phyloP scores from a whole-genome alignment of 2,329 filamentous ascomycete species.

The Plenodomus tracheiphilus region DNA sequence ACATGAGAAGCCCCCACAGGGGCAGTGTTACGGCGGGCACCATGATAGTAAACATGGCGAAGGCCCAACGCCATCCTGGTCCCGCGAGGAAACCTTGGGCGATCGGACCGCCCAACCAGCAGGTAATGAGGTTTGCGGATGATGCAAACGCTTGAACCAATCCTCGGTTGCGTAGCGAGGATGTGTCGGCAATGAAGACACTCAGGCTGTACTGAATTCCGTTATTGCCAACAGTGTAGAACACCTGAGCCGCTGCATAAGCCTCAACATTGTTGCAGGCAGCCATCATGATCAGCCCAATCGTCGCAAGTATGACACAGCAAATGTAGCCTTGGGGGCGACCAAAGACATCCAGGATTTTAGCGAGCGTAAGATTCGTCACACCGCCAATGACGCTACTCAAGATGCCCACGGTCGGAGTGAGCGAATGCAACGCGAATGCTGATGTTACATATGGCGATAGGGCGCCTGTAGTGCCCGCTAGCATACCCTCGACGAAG shows the following conservation, averaged over 20 bases:
- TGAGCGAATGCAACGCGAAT: slow-evolving; percentile 36
- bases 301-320: slow-evolving; percentile 20
- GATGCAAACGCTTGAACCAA: slow-evolving; percentile 58
- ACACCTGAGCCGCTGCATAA: slow-evolving; percentile 66
- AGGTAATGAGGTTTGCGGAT: slow-evolving; percentile 21
- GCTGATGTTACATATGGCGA: slow-evolving; percentile 42
- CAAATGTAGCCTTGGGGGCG: slow-evolving; percentile 39
- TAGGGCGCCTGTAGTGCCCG: slow-evolving; percentile 43
- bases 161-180: slow-evolving; percentile 62
- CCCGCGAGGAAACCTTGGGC: slow-evolving; percentile 47
- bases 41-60: slow-evolving; percentile 66
- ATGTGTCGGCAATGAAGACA: slow-evolving; percentile 57
- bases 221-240: slow-evolving; percentile 50
- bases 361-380: slow-evolving; percentile 41
- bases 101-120: slow-evolving; percentile 19
- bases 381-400: slow-evolving; percentile 40
- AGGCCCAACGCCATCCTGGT: slow-evolving; percentile 66
- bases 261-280: slow-evolving; percentile 60
- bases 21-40: slow-evolving; percentile 64
- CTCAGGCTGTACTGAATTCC: slow-evolving; percentile 19
- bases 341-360: slow-evolving; percentile 44
- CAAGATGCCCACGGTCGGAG: slow-evolving; percentile 37
- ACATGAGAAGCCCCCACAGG: slow-evolving; percentile 58
- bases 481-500: slow-evolving; percentile 51
- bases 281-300: slow-evolving; percentile 65